phyloP scores from a whole-genome alignment of 768 basidiomycete species.

The Tylopilus subfusipes region DNA sequence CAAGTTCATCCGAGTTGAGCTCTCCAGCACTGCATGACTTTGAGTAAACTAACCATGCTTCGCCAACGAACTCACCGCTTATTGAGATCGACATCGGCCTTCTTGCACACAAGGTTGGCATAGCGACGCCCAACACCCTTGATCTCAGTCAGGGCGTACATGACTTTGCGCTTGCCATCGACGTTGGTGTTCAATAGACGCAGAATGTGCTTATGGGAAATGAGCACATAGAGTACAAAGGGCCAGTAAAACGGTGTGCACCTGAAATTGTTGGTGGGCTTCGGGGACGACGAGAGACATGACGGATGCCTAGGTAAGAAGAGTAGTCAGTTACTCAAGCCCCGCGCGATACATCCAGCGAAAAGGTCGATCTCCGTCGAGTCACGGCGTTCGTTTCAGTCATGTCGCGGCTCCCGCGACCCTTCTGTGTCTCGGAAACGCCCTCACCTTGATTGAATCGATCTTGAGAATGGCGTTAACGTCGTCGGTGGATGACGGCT shows the following conservation, averaged over 20 bases:
- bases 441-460: conserved; percentile 26
- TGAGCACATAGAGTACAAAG: conserved; percentile 1
- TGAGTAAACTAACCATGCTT: conserved; percentile 2
- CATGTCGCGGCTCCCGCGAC: not conserved
- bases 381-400: not conserved
- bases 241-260: conserved; percentile 29
- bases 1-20: conserved; percentile 98
- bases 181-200: conserved; percentile 99
- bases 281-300: conserved; percentile 99
- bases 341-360: conserved; percentile 20
- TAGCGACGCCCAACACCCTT: conserved; percentile 99
- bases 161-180: conserved; percentile 98
- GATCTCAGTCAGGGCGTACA: conserved; percentile 99
- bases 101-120: conserved; percentile 99
- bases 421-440: not conserved
- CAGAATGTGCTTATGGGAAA: conserved; percentile 78
- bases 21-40: conserved; percentile 78
- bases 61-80: conserved; percentile 73
- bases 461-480: conserved; percentile 18
- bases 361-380: not conserved
- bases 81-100: conserved; percentile 97
- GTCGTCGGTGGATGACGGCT: conserved; percentile 6
- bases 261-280: conserved; percentile 93
- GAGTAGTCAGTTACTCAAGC: conserved; percentile 17
- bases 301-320: conserved; percentile 18